Evolutionary conservation across 2,329 filamentous ascomycete genomes (phyloP), one percentile per base, ranked within the genome.

Genomic region (Bipolaris zeicola): DNA sequence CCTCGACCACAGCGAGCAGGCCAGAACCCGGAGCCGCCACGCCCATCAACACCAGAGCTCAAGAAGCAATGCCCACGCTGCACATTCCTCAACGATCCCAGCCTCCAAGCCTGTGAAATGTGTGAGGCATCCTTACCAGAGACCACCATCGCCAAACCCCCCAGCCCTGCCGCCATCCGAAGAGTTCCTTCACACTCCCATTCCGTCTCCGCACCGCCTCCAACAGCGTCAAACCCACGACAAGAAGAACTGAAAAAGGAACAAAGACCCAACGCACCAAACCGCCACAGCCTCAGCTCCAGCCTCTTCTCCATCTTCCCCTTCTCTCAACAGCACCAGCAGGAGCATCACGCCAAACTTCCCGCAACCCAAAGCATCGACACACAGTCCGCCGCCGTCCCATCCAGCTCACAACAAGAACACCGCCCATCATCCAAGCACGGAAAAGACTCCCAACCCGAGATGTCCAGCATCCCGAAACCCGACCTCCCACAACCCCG

Each of bases 271-370:
- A 39, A 61, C 3, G 59, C 51, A 5, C 64, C 64, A 2, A 74
- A 71, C 49, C 60, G 73, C 20, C 70, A 75, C 39, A 73, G 72
- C 46, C 58, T 75, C 3, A 72, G 71, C 58, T 68, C 71, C 3
- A 69, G 68, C 0, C 57, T 75, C 2, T 75, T 75, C 58, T 70
- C 68, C 50, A 72, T 75, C 36, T 73, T 74, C 52, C 72, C 72
- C 0, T 74, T 75, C 55, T 69, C 69, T 0, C 68, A 73, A 46
- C 68, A 73, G 51, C 64, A 69, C 10, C 70, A 72, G 22, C 61
- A 68, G 22, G 69, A 73, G 22, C 71, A 74, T 28, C 67, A 68
- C 31, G 65, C 67, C 5, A 67, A 71, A 18, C 53, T 69, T 1
- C 70, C 70, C 1, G 50, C 68, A 5, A 69, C 66, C 5, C 71